Evolutionary conservation across 495 filamentous ascomycete genomes (phyloP).

Genomic region (Xylaria cubensis): DNA sequence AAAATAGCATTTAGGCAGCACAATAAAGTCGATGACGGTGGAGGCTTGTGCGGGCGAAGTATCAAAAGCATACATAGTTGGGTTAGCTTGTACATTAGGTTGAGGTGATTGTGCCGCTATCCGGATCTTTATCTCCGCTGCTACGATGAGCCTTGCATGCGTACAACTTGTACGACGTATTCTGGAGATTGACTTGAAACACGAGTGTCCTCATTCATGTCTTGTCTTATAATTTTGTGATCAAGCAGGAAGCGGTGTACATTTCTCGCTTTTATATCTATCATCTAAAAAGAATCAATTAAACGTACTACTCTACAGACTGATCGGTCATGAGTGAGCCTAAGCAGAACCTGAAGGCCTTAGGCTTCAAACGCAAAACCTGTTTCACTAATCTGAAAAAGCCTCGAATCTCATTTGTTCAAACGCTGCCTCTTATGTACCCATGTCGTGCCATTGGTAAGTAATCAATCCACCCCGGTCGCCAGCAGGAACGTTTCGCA

Average conservation of each 20-base stretch:
- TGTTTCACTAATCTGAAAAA: neutral
- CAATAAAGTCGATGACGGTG: neutral
- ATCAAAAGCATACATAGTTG: too few species aligned
- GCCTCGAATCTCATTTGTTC: neutral
- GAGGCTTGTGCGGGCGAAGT: neutral
- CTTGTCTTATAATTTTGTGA: neutral
- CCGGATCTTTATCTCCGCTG: constrained; percentile 7
- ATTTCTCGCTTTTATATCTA: neutral
- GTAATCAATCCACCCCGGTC: neutral
- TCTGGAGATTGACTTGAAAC: neutral
- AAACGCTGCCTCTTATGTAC: neutral
- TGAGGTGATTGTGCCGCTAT: neutral
- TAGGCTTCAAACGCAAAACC: neutral
- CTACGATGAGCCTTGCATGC: neutral
- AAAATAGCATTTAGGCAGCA: neutral
- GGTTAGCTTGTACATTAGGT: neutral
- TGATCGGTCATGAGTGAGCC: neutral
- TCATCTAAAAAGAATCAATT: neutral
- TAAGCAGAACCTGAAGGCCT: too few species aligned
- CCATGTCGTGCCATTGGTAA: neutral
- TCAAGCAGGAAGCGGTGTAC: neutral
- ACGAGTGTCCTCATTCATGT: neutral
- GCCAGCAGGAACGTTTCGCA: neutral
- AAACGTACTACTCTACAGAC: neutral
- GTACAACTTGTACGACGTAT: neutral